Evolutionary conservation across 768 basidiomycete species (phyloP).

Genomic region (Tylopilus sp.): DNA sequence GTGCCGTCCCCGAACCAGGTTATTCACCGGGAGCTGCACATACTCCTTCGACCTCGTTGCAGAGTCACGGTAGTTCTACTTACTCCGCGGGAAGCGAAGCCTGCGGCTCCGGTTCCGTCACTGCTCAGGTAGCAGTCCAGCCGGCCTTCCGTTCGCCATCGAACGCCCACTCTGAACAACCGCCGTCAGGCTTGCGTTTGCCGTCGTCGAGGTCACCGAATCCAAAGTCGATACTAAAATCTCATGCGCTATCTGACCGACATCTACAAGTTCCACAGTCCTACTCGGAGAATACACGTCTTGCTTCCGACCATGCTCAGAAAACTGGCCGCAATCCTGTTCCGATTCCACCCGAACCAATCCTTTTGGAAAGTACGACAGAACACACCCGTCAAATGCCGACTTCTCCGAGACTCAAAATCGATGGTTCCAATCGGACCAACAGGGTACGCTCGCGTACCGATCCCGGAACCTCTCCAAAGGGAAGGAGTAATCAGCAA

Average conservation of each 20-base stretch:
- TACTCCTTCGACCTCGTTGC: constrained; percentile 19
- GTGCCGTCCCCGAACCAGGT: neutral
- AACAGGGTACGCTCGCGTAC: constrained; percentile 30
- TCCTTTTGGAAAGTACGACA: neutral
- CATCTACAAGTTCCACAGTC: constrained; percentile 11
- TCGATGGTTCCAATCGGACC: constrained; percentile 12
- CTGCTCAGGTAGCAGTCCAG: neutral
- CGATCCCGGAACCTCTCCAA: constrained; percentile 23
- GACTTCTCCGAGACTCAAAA: constrained; percentile 7
- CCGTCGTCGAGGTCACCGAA: constrained; percentile 27
- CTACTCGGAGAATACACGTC: constrained; percentile 8
- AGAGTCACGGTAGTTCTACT: constrained; percentile 14
- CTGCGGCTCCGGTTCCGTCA: neutral
- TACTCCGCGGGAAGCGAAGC: constrained; percentile 8
- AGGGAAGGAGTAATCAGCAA: constrained; percentile 9
- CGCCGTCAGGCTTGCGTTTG: constrained; percentile 3
- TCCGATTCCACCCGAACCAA: constrained; percentile 9
- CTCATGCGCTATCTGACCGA: constrained; percentile 19
- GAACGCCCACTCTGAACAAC: constrained; percentile 13
- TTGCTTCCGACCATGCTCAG: constrained; percentile 7
- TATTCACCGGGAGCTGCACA: constrained; percentile 10
- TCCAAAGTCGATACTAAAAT: constrained; percentile 32
- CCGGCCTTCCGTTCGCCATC: constrained; percentile 8
- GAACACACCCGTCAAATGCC: constrained; percentile 8
- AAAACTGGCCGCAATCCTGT: constrained; percentile 10